Evolutionary conservation across 352 stramenopile genomes (phyloP), one percentile per base, ranked within the genome.

Genomic region (Globisporangium heterothallicum): DNA sequence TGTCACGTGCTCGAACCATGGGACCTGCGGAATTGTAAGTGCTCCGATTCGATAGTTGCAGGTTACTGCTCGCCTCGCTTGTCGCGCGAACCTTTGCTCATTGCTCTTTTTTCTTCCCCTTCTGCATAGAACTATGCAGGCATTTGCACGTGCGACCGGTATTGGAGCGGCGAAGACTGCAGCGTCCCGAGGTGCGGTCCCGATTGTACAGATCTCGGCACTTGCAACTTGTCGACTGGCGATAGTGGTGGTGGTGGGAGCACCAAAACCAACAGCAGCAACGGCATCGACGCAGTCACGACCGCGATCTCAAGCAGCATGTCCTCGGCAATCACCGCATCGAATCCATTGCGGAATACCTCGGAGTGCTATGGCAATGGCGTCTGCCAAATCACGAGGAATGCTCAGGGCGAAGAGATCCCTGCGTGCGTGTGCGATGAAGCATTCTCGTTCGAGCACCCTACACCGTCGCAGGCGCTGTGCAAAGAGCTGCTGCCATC

Each of bases 311-410:
- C 48, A 6, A 32, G 14, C 27, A 12, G n/a, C 5, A 43, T 19
- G 2, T 58, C 58, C 5, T 50, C 60, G 0, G 32, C 48, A 7
- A 56, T 61, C 7, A 53, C 59, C 7, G 48, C 61, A 4, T 51
- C 21, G 2, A 74, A 64, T 14, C 55, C 70, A 7, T 44, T 91
- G 16, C 73, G 72, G 1, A 84, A 63, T 34, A 85, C 72, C 0
- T 81, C 80, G 12, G 76, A 88, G 40, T 92, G 80, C 53, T 92
- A 78, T 46, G 78, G 80, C 6, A 88, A 92, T 32, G 80, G 80
- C 16, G 70, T 83, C 13, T 92, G 80, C 25, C 58, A 66, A 41
- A 49, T 79, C 2, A 2, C 53, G 8, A 59, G 34, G 0, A 52
- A 57, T 18, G 50, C 59, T 0, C 49, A 32, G 8, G 67, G 56